Base-by-base conservation (phyloP, 2,329 filamentous ascomycete species). In the Paracoccidioides lutzii region DNA sequence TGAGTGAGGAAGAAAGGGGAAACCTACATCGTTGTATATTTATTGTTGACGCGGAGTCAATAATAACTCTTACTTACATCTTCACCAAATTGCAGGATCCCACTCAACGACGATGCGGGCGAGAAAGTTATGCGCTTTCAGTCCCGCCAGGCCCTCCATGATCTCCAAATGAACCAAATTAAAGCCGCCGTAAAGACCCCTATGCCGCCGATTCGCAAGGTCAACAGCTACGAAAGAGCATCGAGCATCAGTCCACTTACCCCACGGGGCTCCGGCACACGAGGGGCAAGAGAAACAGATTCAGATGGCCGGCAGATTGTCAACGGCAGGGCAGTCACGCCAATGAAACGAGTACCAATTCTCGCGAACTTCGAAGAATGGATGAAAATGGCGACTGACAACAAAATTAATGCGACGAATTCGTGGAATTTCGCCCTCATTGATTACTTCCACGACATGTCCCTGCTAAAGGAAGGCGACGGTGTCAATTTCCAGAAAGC, bases 321-420 rank as follows among this genome's bases (percentile, higher is more conserved):
- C 48, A 82, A 81, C 57, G 86, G 87, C 37, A 82, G 78, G 60
- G 88, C 86, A 41, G 86, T 95, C 54, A 96, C 93, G 58, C 93
- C 91, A 54, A 91, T 95, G 85, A 95, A 95, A 78, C 87, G 90
- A 59, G 88, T 95, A 33, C 93, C 93, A 0, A 87, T 98, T 64
- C 77, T 98, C 55, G 93, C 93, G 66, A 98, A 98, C 73, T 98
- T 97, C 65, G 93, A 98, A 71, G 93, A 98, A 70, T 97, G 91
- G 93, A 97, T 98, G 90, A 98, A 97, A 78, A 95, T 98, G 90
- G 93, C 93, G 2, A 97, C 93, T 14, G 93, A 98, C 75, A 98
- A 98, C 75, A 93, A 93, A 73, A 98, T 98, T 78, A 98, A 97
- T 69, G 91, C 93, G 51, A 83, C 86, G 58, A 98, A 98, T 71